Evolutionary conservation across 371 early-diverging fungal species (phyloP), one percentile per base, ranked within the genome.

Genomic region (Synchytrium microbalum): DNA sequence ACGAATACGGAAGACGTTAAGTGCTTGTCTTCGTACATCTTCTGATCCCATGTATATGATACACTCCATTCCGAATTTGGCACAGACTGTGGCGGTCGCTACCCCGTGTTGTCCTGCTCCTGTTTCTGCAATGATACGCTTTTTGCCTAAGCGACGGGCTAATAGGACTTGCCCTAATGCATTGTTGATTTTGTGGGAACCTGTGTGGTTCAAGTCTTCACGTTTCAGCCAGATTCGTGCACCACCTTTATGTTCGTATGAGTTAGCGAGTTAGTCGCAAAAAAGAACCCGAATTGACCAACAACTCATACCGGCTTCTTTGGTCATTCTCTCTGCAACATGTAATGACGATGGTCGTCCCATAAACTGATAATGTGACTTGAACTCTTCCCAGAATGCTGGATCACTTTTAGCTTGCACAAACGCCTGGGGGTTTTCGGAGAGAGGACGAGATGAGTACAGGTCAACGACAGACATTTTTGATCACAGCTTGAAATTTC

Each of bases 51-150:
- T 98, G 78, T 96, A 98, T 28, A 98, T 85, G 63, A 86, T 81
- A 75, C 98, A 95, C 73, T 95, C 89, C 64, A 98, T 74, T 1
- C 95, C 95, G 71, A 98, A 90, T 76, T 95, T 94, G 71, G 98
- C 98, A 77, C 98, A 97, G 1, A 93, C 93, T 27, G 96, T 95
- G 5, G 98, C 98, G 2, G 96, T 96, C 32, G 94, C 96, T 3
- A 98, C 96, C 76, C 96, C 98, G 73, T 98, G 96, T 72, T 98
- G 98, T 28, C 98, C 98, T 56, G 98, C 96, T 53, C 98, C 96
- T 16, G 98, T 98, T 71, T 98, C 98, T 46, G 96, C 96, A 79
- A 97, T 96, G 69, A 96, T 95, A 69, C 95, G 87, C 65, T 81
- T 88, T 84, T 98, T 98, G 69, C 96, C 95, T 23, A 98, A 78